Base-by-base conservation (phyloP, 306 rosid species). In the Abrus precatorius region DNA sequence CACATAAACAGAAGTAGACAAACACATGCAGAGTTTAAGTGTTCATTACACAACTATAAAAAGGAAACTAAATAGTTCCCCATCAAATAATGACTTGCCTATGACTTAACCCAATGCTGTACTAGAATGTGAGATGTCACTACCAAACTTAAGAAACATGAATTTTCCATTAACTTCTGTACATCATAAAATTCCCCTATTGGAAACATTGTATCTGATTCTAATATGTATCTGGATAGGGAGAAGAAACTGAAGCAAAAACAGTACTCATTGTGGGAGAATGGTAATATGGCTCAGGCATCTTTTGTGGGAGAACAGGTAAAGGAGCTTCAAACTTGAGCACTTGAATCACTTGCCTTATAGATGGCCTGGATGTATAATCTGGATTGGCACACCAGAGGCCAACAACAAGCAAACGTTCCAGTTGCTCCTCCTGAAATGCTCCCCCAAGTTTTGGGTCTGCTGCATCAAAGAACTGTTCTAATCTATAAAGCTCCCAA, bases 321-420 rank as follows among this genome's bases (percentile, higher is more conserved):
- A 68, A 68, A 28, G 41, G 73, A 44, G 55, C 41, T 68, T 44
- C 73, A 44, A 68, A 45, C 7, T 45, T 68, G 10, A 68, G 73
- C 73, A 68, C 73, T 29, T 68, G 73, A 68, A 68, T 68, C 56
- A 45, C 55, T 45, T 68, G 73, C 27, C 73, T 68, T 11, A 68
- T 8, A 44, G 38, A 43, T 28, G 73, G 73, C 27, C 73, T 68
- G 5, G 55, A 44, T 10, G 55, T 40, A 45, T 68, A 11, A 28
- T 68, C 73, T 68, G 55, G 56, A 45, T 68, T 68, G 38, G 56
- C 73, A 68, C 73, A 68, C 55, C 73, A 68, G 28, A 68, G 73
- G 2, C 73, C 73, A 68, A 5, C 56, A 28, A 66, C 11, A 34
- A 66, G 14, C 43, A 66, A 43, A 14, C 5, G 52, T 66, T 43